A percentile compares a stretch with the other conserved stretches of the same genome.
These are phyloP conservation scores for Fimicolochytrium jonesii DNA, from an alignment of 192 early-diverging fungal genomes.

Conservation along the genomic window DNA sequence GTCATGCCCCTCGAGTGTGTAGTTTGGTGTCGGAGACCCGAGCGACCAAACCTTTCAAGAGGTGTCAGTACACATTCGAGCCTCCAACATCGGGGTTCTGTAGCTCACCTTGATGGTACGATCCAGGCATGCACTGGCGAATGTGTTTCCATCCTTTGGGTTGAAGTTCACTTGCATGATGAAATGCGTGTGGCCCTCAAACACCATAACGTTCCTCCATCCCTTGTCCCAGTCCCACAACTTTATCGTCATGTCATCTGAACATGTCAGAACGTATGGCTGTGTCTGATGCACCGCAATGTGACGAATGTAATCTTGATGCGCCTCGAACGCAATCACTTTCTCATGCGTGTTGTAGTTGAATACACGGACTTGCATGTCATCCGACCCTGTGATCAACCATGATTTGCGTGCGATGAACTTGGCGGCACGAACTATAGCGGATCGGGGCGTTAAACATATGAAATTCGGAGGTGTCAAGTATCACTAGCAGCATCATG, in stretches of 20 bases:
- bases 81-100: too few species aligned
- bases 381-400: slow-evolving; percentile 93
- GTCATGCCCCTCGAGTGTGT: slow-evolving; percentile 93
- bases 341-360: slow-evolving; percentile 99
- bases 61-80: too few species aligned
- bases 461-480: not conserved
- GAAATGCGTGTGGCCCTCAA: slow-evolving; percentile 97
- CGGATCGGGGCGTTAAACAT: not conserved
- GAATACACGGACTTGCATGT: slow-evolving; percentile 95
- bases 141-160: slow-evolving; percentile 99
- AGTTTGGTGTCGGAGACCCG: slow-evolving; percentile 88
- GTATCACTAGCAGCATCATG: not conserved
- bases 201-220: slow-evolving; percentile 94
- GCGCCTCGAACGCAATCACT: slow-evolving; percentile 91
- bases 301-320: slow-evolving; percentile 93
- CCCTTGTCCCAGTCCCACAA: slow-evolving; percentile 99
- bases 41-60: slow-evolving; percentile 78
- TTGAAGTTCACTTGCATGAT: slow-evolving; percentile 97
- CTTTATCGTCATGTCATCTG: slow-evolving; percentile 96
- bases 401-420: slow-evolving; percentile 98
- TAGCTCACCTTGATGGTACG: slow-evolving; percentile 78
- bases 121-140: slow-evolving; percentile 95
- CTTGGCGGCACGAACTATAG: slow-evolving; percentile 89
- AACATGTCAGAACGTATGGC: slow-evolving; percentile 86
- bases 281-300: slow-evolving; percentile 97